Percentiles rank a stretch among this genome's conserved stretches.
These are phyloP conservation scores for Casuarina glauca DNA, from an alignment of 306 rosid genomes.

Conservation along the genomic window DNA sequence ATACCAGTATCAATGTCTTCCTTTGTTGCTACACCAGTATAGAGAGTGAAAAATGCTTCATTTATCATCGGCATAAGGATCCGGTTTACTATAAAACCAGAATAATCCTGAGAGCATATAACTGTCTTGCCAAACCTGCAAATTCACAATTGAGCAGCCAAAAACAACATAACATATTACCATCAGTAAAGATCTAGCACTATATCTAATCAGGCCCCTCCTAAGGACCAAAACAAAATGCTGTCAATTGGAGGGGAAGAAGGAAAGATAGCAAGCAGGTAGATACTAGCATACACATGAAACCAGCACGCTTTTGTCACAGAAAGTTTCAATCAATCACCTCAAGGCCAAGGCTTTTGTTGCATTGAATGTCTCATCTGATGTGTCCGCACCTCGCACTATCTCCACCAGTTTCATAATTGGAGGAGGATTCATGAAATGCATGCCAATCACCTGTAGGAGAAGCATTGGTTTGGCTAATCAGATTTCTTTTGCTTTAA, in stretches of 20 bases:
- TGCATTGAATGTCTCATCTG: constrained; percentile 62
- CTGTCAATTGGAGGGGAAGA: neutral
- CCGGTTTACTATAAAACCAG: constrained; percentile 86
- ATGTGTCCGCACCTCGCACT: constrained; percentile 78
- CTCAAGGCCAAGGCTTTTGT: constrained; percentile 77
- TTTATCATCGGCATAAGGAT: constrained; percentile 92
- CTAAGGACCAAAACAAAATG: neutral
- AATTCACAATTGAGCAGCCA: neutral
- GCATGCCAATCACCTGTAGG: constrained; percentile 92
- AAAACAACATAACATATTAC: neutral
- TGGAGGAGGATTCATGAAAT: constrained; percentile 97
- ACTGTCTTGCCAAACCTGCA: constrained; percentile 54
- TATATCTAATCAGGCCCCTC: neutral
- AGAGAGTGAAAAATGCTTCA: constrained; percentile 77
- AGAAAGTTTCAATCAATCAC: constrained; percentile 39
- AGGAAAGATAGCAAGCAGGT: neutral
- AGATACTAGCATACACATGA: neutral
- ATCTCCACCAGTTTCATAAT: constrained; percentile 89
- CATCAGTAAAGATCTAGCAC: neutral
- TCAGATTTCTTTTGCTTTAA: constrained; percentile 3
- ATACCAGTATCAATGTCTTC: constrained; percentile 90
- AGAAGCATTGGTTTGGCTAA: constrained; percentile 4
- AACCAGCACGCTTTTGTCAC: neutral
- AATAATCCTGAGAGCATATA: constrained; percentile 66
- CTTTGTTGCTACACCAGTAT: constrained; percentile 75